These are phyloP conservation scores for Rubus idaeus DNA, from an alignment of 306 rosid species.

Conservation along the genomic window DNA sequence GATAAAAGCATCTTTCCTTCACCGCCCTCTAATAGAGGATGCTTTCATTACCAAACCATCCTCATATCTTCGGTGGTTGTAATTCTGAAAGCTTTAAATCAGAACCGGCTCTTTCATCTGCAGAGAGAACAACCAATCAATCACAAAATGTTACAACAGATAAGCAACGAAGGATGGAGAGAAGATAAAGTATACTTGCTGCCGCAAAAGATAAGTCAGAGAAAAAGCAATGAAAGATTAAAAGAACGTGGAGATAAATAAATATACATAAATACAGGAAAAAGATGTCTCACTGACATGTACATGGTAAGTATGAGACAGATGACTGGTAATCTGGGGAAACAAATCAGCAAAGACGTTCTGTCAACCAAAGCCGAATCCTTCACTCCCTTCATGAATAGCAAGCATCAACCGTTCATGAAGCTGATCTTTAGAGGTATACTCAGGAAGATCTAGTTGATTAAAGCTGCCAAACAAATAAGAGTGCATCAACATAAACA, in stretches of 20 bases:
- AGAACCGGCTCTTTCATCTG: conserved; percentile 10
- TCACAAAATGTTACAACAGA: background rate
- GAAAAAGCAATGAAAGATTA: background rate
- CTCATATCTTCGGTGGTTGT: background rate
- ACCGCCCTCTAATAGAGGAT: background rate
- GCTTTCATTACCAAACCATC: conserved; percentile 5
- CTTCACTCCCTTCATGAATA: conserved; percentile 96
- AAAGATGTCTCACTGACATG: conserved; percentile 47
- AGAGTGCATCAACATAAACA: conserved; percentile 29
- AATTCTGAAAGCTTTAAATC: background rate
- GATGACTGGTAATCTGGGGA: conserved; percentile 36
- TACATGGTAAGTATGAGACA: conserved; percentile 42
- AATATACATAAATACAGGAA: conserved; percentile 4
- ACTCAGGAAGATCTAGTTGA: conserved; percentile 98
- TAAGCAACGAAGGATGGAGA: background rate
- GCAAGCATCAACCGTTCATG: conserved; percentile 95
- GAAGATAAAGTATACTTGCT: background rate
- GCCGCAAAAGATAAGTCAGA: background rate
- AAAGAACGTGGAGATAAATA: background rate
- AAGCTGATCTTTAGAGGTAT: conserved; percentile 89
- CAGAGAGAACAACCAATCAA: background rate
- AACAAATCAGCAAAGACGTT: conserved; percentile 19
- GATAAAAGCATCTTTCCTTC: background rate
- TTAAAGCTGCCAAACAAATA: conserved; percentile 64
- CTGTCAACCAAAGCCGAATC: conserved; percentile 88